Conservation (phyloP, 2,329 filamentous ascomycete genomes). For the Diaporthe australafricana region DNA sequence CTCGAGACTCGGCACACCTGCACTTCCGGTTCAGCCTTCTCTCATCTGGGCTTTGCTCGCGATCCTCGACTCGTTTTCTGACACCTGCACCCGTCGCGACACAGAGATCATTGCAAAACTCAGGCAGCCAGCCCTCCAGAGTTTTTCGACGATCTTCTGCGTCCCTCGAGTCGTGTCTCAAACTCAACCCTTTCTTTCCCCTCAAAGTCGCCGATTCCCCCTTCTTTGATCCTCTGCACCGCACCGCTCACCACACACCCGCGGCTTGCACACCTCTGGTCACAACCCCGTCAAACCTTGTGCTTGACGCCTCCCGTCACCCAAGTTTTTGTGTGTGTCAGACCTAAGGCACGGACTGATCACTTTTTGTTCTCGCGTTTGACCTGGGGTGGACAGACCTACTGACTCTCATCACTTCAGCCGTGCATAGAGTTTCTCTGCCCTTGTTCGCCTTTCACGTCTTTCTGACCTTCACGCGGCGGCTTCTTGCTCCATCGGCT, state of each 20-base stretch:
- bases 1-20: conserved; percentile 37
- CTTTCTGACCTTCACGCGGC: conserved; percentile 5
- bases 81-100: conserved; percentile 28
- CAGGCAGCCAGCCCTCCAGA: conserved; percentile 16
- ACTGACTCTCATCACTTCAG: conserved; percentile 33
- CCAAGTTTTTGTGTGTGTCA: conserved; percentile 31
- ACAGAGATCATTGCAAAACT: conserved; percentile 34
- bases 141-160: conserved; percentile 28
- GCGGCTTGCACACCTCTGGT: conserved; percentile 7
- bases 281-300: conserved; percentile 24
- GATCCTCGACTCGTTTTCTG: conserved; percentile 30
- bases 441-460: neutral
- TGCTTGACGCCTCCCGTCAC: conserved; percentile 28
- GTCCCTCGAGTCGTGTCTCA: conserved; percentile 38
- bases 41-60: conserved; percentile 32
- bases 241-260: neutral
- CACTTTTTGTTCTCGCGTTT: conserved; percentile 8
- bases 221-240: neutral
- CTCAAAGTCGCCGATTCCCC: conserved; percentile 1
- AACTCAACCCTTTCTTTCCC: conserved; percentile 1
- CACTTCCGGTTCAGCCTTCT: conserved; percentile 27
- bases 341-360: conserved; percentile 31
- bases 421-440: conserved; percentile 30
- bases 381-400: conserved; percentile 9
- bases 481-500: neutral